Base-by-base conservation (phyloP, 2,329 filamentous ascomycete genomes). In the Ascochyta viciae-villosae region DNA sequence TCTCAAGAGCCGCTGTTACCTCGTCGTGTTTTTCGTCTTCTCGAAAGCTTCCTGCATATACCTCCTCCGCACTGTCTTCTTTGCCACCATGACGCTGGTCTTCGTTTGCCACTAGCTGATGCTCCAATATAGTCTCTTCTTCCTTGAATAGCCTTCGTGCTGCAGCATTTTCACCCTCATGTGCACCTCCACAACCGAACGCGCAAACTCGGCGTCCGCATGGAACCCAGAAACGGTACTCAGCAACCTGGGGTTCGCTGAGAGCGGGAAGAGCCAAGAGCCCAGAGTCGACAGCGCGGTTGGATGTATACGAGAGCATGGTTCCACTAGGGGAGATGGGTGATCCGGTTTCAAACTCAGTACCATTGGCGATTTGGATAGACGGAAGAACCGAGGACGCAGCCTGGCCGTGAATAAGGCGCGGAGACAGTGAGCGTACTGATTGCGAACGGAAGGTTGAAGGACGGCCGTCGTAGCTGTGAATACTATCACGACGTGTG, bases 201-300 rank as follows among this genome's bases (percentile, higher is more conserved):
- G 60, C 66, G 56, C 74, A 76, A 1, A 31, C 34, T 27, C 65
- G 57, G 3, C 62, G 61, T 3, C 72, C 71, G 47, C 74, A 76
- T 0, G 69, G 71, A 9, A 67, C 62, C 74, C 74, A 76, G 52
- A 76, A 76, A 24, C 71, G 54, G 51, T 75, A 75, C 42, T 75
- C 73, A 7, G 71, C 73, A 4, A 75, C 72, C 51, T 73, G 67
- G 0, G 62, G 44, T 58, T 76, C 74, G 15, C 59, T 65, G 2
- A 76, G 57, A 9, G 72, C 68, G 4, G 44, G 49, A 1, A 74
- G 58, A 19, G 65, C 71, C n/a, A 76, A 57, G 1, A 76, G 61
- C 0, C 73, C 72, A 0, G 56, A 64, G 23, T 65, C 64, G 9
- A 67, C 60, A 10, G 60, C 50, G 31, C 73, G 72, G 22, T 71